phyloP scores from a whole-genome alignment of 2,329 filamentous ascomycete species.

The Zasmidium cellare region DNA sequence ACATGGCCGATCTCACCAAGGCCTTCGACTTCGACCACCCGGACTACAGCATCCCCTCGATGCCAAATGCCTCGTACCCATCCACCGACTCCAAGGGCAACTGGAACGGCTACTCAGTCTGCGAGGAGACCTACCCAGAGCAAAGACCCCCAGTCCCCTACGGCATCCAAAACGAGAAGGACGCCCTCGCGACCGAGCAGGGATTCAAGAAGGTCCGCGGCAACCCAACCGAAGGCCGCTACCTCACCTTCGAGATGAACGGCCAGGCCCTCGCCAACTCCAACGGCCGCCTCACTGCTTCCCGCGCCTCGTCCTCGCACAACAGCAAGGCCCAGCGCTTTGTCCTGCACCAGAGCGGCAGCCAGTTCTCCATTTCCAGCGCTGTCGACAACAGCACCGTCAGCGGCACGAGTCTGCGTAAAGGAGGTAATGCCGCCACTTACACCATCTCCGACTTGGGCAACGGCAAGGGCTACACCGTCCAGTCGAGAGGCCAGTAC shows the following conservation, averaged over 20 bases:
- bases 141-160: conserved; percentile 51
- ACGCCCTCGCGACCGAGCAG: conserved; percentile 48
- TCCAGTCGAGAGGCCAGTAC: conserved; percentile 29
- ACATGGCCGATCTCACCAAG: conserved; percentile 52
- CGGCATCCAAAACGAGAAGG: conserved; percentile 40
- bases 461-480: conserved; percentile 37
- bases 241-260: conserved; percentile 51
- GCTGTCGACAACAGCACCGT: conserved; percentile 39
- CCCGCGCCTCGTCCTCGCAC: conserved; percentile 38
- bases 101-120: conserved; percentile 48
- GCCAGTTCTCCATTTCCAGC: conserved; percentile 43
- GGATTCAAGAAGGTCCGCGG: conserved; percentile 57
- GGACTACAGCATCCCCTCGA: conserved; percentile 48
- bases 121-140: conserved; percentile 41
- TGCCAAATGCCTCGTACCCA: conserved; percentile 48
- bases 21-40: conserved; percentile 50
- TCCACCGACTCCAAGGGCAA: conserved; percentile 44
- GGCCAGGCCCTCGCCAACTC: conserved; percentile 42
- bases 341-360: conserved; percentile 49
- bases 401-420: not conserved
- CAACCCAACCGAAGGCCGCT: conserved; percentile 56
- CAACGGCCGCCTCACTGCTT: conserved; percentile 13
- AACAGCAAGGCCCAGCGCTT: conserved; percentile 48
- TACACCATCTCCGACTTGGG: conserved; percentile 38
- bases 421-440: conserved; percentile 22